These are phyloP conservation scores for Yamagishiella unicocca DNA, from an alignment of 139 green algal species.

Conservation along the genomic window DNA sequence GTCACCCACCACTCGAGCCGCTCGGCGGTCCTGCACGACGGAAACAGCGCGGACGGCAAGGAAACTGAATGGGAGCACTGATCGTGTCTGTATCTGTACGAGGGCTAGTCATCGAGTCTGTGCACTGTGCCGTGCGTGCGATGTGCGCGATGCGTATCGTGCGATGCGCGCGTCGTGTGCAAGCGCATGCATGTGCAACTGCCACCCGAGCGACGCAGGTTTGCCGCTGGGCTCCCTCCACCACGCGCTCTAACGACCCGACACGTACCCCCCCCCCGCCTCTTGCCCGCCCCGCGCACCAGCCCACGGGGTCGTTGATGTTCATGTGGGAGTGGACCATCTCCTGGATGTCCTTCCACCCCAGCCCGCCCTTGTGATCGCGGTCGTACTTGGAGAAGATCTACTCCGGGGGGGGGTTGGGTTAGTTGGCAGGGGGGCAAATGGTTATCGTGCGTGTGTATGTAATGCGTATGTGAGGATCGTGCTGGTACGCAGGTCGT, in stretches of 20 bases:
- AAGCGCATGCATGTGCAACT: too few species aligned
- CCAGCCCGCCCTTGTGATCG: conserved; percentile 67
- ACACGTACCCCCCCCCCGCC: not conserved
- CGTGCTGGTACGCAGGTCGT: too few species aligned
- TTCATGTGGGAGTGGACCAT: conserved; percentile 61
- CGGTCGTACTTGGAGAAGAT: conserved; percentile 74
- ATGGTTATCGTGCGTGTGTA: not conserved
- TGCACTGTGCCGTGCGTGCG: too few species aligned
- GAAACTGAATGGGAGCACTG: too few species aligned
- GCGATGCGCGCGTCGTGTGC: too few species aligned
- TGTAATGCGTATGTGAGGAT: too few species aligned
- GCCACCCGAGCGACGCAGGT: too few species aligned
- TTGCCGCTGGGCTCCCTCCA: too few species aligned
- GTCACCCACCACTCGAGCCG: conserved; percentile 64
- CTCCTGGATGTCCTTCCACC: conserved; percentile 66
- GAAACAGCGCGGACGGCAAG: not conserved
- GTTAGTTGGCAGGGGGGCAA: not conserved
- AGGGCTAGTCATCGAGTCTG: too few species aligned
- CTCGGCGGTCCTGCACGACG: conserved; percentile 57
- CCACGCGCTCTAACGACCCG: too few species aligned
- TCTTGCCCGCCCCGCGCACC: conserved; percentile 22
- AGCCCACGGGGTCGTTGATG: conserved; percentile 70
- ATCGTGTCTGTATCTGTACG: too few species aligned
- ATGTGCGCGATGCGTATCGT: too few species aligned
- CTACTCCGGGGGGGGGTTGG: conserved; percentile 16